These are phyloP conservation scores for Elongisporangium senticosum DNA, from an alignment of 352 stramenopile genomes.

Conservation along the genomic window DNA sequence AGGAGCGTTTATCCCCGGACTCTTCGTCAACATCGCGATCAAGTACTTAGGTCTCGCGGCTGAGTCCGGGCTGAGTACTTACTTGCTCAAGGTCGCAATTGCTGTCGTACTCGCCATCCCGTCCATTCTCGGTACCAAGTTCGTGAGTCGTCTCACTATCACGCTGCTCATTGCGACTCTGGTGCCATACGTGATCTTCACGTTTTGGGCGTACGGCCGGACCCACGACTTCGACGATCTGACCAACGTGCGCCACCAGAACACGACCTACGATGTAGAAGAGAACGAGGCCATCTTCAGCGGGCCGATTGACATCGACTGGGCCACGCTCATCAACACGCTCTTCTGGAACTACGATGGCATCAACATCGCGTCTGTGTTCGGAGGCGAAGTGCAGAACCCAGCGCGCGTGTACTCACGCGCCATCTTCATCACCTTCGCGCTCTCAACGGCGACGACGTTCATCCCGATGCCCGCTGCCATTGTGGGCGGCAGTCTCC, in stretches of 20 bases:
- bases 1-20: constrained; percentile 40
- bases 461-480: constrained; percentile 72
- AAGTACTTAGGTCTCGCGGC: constrained; percentile 5
- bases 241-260: constrained; percentile 77
- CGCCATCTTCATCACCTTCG: constrained; percentile 21
- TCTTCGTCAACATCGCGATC: constrained; percentile 9
- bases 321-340: constrained; percentile 86
- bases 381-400: constrained; percentile 85
- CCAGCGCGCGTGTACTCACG: constrained; percentile 63
- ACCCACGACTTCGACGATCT: constrained; percentile 72
- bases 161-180: constrained; percentile 17
- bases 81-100: constrained; percentile 19
- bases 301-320: constrained; percentile 34
- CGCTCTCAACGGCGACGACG: constrained; percentile 23
- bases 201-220: constrained; percentile 16
- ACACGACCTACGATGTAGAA: constrained; percentile 10
- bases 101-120: constrained; percentile 15
- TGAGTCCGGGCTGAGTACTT: neutral
- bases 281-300: constrained; percentile 8
- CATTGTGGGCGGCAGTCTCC: constrained; percentile 58
- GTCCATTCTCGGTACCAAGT: constrained; percentile 11
- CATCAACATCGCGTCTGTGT: constrained; percentile 85
- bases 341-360: constrained; percentile 93
- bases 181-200: constrained; percentile 75
- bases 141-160: constrained; percentile 8